Percentiles rank a stretch among this genome's conserved stretches.
Conservation (phyloP, 1,284 basidiomycete genomes). For the Testicularia cyperi region DNA sequence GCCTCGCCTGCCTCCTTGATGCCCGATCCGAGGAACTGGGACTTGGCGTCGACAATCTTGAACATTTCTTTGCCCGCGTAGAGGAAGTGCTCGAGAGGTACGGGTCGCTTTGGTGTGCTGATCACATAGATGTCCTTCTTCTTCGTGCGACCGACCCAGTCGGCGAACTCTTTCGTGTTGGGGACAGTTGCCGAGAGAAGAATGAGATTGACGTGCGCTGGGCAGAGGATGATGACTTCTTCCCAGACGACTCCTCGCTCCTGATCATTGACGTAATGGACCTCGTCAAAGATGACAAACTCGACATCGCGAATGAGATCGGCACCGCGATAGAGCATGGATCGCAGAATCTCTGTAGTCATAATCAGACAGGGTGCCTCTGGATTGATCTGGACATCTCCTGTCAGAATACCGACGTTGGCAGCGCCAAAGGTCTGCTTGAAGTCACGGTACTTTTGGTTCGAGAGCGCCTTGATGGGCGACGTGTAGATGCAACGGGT, state of each 20-base stretch:
- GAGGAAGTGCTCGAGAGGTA: constrained; percentile 93
- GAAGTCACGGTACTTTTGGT: constrained; percentile 99
- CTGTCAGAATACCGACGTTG: constrained; percentile 93
- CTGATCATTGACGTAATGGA: constrained; percentile 98
- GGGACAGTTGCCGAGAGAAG: constrained; percentile 96
- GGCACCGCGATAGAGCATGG: constrained; percentile 80
- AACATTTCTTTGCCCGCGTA: constrained; percentile 88
- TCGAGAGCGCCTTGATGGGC: constrained; percentile 97
- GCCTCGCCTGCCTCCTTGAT: constrained; percentile 82
- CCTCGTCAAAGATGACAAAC: constrained; percentile 99
- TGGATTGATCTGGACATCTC: constrained; percentile 98
- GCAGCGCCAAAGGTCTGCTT: constrained; percentile 90
- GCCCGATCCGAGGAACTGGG: constrained; percentile 67
- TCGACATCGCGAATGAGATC: constrained; percentile 98
- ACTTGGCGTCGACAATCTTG: constrained; percentile 85
- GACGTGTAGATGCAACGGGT: constrained; percentile 98
- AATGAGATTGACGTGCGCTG: constrained; percentile 63
- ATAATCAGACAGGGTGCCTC: constrained; percentile 92
- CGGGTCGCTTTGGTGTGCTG: constrained; percentile 91
- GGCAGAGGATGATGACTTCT: constrained; percentile 83
- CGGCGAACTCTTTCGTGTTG: constrained; percentile 96
- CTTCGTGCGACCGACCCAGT: constrained; percentile 99
- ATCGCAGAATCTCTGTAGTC: constrained; percentile 91
- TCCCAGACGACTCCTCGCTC: constrained; percentile 99
- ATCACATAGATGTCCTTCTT: constrained; percentile 99